Evolutionary conservation across 2,329 filamentous ascomycete species (phyloP), one percentile per base, ranked within the genome.

Genomic region (Trichoderma sp.): DNA sequence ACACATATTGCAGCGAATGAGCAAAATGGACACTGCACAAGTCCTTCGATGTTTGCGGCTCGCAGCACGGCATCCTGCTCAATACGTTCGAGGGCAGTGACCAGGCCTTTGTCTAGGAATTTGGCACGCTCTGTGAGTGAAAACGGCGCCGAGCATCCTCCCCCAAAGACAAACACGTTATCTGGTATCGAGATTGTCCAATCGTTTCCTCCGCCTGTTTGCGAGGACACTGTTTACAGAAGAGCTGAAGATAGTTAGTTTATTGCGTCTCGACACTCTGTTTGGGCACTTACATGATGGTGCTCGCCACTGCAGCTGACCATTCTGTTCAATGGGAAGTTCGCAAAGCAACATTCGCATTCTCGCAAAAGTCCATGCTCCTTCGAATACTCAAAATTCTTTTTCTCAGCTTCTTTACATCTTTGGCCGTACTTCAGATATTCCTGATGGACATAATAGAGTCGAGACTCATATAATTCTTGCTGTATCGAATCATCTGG

Each of bases 1-100:
- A 90, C 91, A 77, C 91, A 93, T 76, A 95, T 93, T 41, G 91
- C 93, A 59, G 93, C 94, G 85, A 91, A 97, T 27, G 93, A 91
- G 82, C 95, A 97, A 80, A 95, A 97, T 0, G 94, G 94, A 78
- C 95, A 97, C 38, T 89, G 91, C 38, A 90, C 93, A 2, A 97
- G 88, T 76, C 92, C 91, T 56, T 95, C 91, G 45, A 97, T 88
- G 0, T 88, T 90, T 1, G 94, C 93, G 76, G 90, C 86, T n/a
- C 90, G 89, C 53, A 97, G 86, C 29, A 91, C 89, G 21, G 92
- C 88, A 79, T 93, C 90, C 81, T 94, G 91, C 81, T 95, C 93
- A 69, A 95, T 88, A 27, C 90, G 88, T 74, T 93, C 92, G 3
- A 97, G 85, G 9, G 91, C 92, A 3, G 87, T 85, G 35, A 89